Percentiles rank a stretch among this genome's conserved stretches.
These are phyloP conservation scores for Musa troglodytarum DNA, from an alignment of 176 grass and related monocot genomes.

Conservation along the genomic window DNA sequence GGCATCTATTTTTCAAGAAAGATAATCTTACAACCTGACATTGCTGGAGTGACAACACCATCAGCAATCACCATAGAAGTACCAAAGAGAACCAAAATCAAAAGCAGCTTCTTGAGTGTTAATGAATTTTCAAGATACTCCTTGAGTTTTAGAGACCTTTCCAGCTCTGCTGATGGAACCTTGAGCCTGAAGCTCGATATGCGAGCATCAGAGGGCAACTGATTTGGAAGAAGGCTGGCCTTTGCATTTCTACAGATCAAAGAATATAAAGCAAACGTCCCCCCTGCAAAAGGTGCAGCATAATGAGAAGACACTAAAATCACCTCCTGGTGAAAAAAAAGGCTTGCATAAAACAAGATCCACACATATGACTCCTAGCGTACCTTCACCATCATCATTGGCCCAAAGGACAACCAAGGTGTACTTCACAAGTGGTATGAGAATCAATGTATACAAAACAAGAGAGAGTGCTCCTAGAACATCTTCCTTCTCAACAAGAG, in stretches of 20 bases:
- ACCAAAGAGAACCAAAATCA: constrained; percentile 90
- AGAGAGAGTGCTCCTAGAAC: constrained; percentile 87
- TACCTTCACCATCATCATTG: constrained; percentile 87
- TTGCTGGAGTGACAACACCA: constrained; percentile 85
- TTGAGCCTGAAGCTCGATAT: constrained; percentile 78
- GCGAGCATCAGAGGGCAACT: constrained; percentile 62
- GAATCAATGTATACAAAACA: constrained; percentile 78
- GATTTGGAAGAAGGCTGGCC: constrained; percentile 74
- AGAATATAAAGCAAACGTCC: constrained; percentile 96
- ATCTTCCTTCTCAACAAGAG: constrained; percentile 69
- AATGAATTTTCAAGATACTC: constrained; percentile 79
- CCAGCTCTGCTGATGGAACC: constrained; percentile 56
- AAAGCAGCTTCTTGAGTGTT: constrained; percentile 78
- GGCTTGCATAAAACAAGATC: not conserved
- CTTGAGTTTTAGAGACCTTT: constrained; percentile 88
- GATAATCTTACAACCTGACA: constrained; percentile 65
- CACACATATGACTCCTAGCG: constrained; percentile 6
- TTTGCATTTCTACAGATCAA: constrained; percentile 87
- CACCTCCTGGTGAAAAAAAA: not conserved
- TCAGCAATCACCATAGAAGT: constrained; percentile 92
- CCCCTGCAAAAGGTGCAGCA: constrained; percentile 42
- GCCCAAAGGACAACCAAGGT: constrained; percentile 74
- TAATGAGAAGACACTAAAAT: constrained; percentile 3
- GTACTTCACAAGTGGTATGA: constrained; percentile 84
- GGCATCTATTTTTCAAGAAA: constrained; percentile 22